Evolutionary conservation across 192 early-diverging fungal genomes (phyloP), one percentile per base, ranked within the genome.

Genomic region (Rhizophlyctis rosea): DNA sequence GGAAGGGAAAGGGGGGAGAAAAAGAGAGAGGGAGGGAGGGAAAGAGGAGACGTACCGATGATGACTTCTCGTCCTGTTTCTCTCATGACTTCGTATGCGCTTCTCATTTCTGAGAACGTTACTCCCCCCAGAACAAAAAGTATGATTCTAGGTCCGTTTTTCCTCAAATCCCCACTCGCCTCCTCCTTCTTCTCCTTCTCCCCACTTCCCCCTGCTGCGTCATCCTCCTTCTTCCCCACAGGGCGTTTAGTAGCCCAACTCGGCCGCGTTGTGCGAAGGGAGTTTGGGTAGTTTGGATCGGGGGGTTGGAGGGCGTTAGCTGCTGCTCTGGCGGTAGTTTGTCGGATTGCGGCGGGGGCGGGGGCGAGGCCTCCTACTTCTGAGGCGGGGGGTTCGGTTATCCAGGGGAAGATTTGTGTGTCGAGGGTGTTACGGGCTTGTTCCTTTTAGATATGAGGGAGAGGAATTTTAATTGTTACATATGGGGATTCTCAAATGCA

Each of bases 41-140:
- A n/a, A 16, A 48, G 4, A 21, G 11, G 23, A 52, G 23, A 28
- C 35, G 47, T 18, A 72, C 87, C 91, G 39, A 92, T 82, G 39
- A 90, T 64, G 2, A 91, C 83, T 57, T 93, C 91, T 9, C 87
- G 73, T 50, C 80, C 74, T 61, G 73, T 72, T 3, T 79, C 77
- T 23, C 81, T 76, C 4, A 81, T 75, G 7, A 93, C 61, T 44
- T 91, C 89, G 64, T 90, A 87, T 34, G 77, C 73, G 3, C 81
- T 68, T 31, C 89, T 79, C 36, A 93, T 76, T 68, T 94, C 92
- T 31, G 90, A 87, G 34, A 84, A 90, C 23, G 87, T 85, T 32
- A 89, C 70, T 25, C 92, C 92, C 34, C 92, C 92, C 30, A 89
- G 81, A 47, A 93, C 73, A 59, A 94, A 94, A 5, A 94, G 69